These are phyloP conservation scores for Scytalidium sp. DNA, from an alignment of 2,329 filamentous ascomycete genomes.

Conservation along the genomic window DNA sequence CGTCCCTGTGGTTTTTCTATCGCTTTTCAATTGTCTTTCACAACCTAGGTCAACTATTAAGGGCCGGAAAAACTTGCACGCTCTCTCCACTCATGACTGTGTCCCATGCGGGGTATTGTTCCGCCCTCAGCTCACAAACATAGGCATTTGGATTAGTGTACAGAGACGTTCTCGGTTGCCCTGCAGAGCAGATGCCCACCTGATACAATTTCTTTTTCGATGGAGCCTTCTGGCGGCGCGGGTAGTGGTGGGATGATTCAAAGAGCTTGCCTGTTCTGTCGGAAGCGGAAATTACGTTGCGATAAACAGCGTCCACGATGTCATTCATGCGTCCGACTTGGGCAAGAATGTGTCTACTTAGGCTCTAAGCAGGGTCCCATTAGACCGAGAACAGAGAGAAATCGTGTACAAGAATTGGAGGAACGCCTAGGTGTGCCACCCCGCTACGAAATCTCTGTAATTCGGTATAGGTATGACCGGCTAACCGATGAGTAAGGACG, in stretches of 20 bases:
- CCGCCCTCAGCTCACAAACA: too few species aligned
- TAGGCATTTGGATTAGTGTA: too few species aligned
- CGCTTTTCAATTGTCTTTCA: too few species aligned
- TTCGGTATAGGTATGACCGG: not conserved
- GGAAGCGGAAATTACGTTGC: slow-evolving; percentile 78
- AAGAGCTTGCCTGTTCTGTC: slow-evolving; percentile 86
- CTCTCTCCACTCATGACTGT: too few species aligned
- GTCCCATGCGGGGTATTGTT: too few species aligned
- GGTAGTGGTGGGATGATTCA: not conserved
- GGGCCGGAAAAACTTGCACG: too few species aligned
- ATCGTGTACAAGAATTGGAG: slow-evolving; percentile 69
- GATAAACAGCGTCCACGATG: slow-evolving; percentile 62
- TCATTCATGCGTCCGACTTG: slow-evolving; percentile 57
- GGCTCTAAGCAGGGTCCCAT: slow-evolving; percentile 56
- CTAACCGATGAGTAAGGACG: not conserved
- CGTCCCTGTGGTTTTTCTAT: too few species aligned
- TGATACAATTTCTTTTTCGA: not conserved
- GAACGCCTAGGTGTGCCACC: slow-evolving; percentile 73
- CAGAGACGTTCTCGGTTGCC: too few species aligned
- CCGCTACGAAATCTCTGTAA: not conserved
- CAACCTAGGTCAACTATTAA: too few species aligned
- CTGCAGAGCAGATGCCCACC: not conserved
- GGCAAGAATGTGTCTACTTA: slow-evolving; percentile 58
- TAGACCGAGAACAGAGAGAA: slow-evolving; percentile 66
- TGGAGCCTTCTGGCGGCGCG: not conserved